Base-by-base conservation (phyloP, 1,139 yeast species). In the Wickerhamomyces sp. region DNA sequence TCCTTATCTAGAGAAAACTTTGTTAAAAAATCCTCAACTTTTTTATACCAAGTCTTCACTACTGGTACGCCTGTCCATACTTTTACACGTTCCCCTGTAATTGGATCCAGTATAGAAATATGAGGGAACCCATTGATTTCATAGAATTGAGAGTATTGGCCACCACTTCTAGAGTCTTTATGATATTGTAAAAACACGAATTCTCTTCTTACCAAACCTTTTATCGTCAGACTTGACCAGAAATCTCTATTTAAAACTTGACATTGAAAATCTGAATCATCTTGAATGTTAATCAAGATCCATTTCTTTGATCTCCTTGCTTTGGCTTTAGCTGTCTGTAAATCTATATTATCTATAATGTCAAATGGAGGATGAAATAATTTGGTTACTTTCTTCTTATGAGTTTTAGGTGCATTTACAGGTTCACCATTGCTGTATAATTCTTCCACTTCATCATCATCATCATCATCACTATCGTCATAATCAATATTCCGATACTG, bases 351-450 rank as follows among this genome's bases (percentile, higher is more conserved):
- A 18, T 79, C 68, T 60, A 92, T 88, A 32, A 92, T 67, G 54
- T 92, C 97, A 64, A 88, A 92, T 0, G 98, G 98, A 0, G 98
- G 98, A 46, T 94, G 70, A 62, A 90, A 92, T 28, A 92, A 67
- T 45, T 74, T 73, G 5, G 96, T 96, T 40, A 92, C 67, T 41
- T 94, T 68, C 43, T 29, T 22, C 16, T 29, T 14, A 18, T 18
- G 22, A 6, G 32, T 18, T n/a, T 29, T 13, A 17, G 25, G 17
- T 20, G 10, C 18, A 9, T 30, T 6, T 8, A 30, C n/a, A 7
- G 33, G 33, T 30, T 30, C 33, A 20, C 33, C 33, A 14, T 30
- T 26, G 10, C 31, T 18, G 19, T 29, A 21, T 18, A 29, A 7
- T 17, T 29, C 31, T 12, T 12, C 31, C 10, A 29, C 12, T 17